Evolutionary conservation across 2,329 filamentous ascomycete species (phyloP).

Genomic region (Paecilomyces niveus): DNA sequence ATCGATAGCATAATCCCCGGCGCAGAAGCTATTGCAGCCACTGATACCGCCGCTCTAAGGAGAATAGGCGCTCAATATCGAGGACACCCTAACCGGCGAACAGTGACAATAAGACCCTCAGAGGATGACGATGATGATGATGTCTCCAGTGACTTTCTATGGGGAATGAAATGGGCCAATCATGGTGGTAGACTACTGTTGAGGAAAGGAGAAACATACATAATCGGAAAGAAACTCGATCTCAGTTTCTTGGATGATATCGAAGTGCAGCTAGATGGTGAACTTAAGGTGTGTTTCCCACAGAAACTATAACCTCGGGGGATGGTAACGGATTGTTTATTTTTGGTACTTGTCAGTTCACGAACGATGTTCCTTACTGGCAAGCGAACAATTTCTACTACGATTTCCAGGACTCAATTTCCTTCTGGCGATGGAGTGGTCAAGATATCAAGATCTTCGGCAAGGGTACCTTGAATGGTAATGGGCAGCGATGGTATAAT

Average conservation of each 20-base stretch:
- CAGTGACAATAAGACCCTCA: not conserved
- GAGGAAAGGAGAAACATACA: conserved; percentile 49
- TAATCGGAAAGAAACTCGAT: conserved; percentile 57
- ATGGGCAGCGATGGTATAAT: conserved; percentile 60
- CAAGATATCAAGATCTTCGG: conserved; percentile 62
- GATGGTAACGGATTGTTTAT: conserved; percentile 37
- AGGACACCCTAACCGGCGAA: not conserved
- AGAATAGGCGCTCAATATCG: not conserved
- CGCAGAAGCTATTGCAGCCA: not conserved
- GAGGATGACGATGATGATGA: conserved; percentile 42
- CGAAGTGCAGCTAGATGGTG: conserved; percentile 42
- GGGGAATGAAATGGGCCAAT: conserved; percentile 54
- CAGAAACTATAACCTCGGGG: not conserved
- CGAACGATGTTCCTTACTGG: conserved; percentile 63
- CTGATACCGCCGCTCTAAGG: not conserved
- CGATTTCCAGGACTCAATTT: conserved; percentile 58
- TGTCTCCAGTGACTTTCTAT: conserved; percentile 42
- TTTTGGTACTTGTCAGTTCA: conserved; percentile 55
- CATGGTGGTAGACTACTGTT: conserved; percentile 57
- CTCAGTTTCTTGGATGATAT: conserved; percentile 58
- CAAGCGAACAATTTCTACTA: conserved; percentile 57
- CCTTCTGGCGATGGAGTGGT: conserved; percentile 62
- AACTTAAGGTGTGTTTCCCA: conserved; percentile 23
- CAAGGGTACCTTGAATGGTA: conserved; percentile 56
- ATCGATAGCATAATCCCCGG: not conserved